Evolutionary conservation across 2,329 filamentous ascomycete species (phyloP), one percentile per base, ranked within the genome.

Genomic region (Penicillium sp.): DNA sequence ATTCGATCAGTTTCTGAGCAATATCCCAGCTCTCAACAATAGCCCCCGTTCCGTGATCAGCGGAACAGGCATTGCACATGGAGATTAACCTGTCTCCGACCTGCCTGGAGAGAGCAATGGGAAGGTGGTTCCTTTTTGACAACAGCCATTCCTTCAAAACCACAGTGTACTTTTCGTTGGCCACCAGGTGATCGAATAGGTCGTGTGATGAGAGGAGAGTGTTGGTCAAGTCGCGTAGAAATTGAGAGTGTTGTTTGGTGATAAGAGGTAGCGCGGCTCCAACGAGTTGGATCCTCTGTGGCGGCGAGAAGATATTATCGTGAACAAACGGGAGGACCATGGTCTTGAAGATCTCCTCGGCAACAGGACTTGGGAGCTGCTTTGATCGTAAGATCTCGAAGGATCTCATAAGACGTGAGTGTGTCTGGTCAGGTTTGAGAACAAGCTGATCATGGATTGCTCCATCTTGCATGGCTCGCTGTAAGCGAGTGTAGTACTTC

Each of bases 191-290:
- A 9, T 62, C 53, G 5, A 62, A 53, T 25, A 61, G 29, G 15
- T 33, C 38, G 11, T 55, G 38, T 2, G 50, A 36, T 6, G 31
- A 21, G 6, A 62, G 29, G 2, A 61, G 33, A 4, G 47, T 38
- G 2, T 50, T 48, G 4, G 40, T 48, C 9, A 61, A 21, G 5
- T 51, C 36, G 7, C 29, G 34, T 4, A 62, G 27, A 36, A 55
- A 57, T 10, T 41, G 33, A 4, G 53, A 49, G 4, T 57, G 41
- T 5, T 53, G 21, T 6, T 50, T 51, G 4, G 29, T 43, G 2
- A 63, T 11, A 5, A 60, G n/a, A n/a, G 59, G 59, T 4, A 63
- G 53, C 4, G 45, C 53, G 9, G 53, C 47, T 21, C 60, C 59
- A 15, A 57, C 48, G 6, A 63, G 56, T 34, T 57, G 38, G 34